Conservation (phyloP, 768 basidiomycete genomes). For the Hebeloma cylindrosporum region DNA sequence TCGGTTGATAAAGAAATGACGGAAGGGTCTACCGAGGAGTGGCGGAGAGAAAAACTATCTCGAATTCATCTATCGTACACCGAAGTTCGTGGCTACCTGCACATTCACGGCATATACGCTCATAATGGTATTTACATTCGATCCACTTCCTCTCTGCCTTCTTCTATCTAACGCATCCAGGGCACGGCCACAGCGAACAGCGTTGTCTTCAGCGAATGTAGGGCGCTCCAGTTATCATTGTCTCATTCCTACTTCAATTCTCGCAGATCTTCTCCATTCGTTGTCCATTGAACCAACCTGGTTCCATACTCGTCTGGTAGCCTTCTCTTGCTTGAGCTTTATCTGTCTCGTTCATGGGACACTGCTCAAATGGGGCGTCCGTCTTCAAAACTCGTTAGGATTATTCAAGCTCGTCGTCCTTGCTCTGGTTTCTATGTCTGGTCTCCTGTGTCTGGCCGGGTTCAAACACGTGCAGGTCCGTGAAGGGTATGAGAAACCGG, state of each 20-base stretch:
- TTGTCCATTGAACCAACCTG: slow-evolving; percentile 45
- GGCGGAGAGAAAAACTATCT: slow-evolving; percentile 80
- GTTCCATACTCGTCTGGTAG: slow-evolving; percentile 50
- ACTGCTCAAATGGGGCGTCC: slow-evolving; percentile 53
- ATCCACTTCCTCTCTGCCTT: not conserved
- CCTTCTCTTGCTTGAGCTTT: slow-evolving; percentile 55
- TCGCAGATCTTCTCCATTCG: slow-evolving; percentile 59
- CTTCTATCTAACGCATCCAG: slow-evolving; percentile 29
- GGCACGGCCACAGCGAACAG: slow-evolving; percentile 59
- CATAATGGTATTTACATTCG: slow-evolving; percentile 45
- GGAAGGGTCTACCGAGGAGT: slow-evolving; percentile 63
- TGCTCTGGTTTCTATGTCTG: slow-evolving; percentile 49
- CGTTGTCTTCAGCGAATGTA: slow-evolving; percentile 75
- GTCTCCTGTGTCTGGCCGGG: slow-evolving; percentile 50
- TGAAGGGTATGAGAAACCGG: slow-evolving; percentile 50
- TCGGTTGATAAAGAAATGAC: not conserved
- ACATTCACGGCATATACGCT: slow-evolving; percentile 56
- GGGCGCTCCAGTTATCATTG: slow-evolving; percentile 8
- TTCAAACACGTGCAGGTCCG: slow-evolving; percentile 50
- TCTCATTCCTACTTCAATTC: not conserved
- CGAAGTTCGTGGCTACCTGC: slow-evolving; percentile 62
- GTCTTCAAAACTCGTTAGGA: slow-evolving; percentile 64
- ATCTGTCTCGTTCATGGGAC: slow-evolving; percentile 58
- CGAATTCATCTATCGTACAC: slow-evolving; percentile 65
- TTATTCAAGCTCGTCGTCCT: slow-evolving; percentile 61